A percentile compares a stretch with the other conserved stretches of the same genome.
Conservation (phyloP, 352 stramenopile genomes). For the Globisporangium orthogonon region DNA sequence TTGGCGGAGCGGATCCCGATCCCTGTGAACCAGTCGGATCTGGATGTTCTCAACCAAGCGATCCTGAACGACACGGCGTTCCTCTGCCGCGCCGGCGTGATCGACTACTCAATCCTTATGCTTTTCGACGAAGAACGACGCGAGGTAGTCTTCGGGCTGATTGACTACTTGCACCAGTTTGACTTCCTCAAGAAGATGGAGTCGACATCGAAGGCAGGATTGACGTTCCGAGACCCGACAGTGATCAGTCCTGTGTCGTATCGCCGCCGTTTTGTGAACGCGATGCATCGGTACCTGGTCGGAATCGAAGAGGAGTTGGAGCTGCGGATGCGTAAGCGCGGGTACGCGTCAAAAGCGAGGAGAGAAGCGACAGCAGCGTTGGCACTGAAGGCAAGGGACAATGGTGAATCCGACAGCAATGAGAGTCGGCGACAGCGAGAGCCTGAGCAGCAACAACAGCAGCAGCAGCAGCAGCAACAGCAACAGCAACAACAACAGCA, state of each 20-base stretch:
- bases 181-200: constrained; percentile 89
- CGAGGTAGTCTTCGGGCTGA: constrained; percentile 68
- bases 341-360: constrained; percentile 21
- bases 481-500: no score
- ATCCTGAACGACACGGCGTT: constrained; percentile 79
- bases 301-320: constrained; percentile 73
- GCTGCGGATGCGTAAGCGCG: constrained; percentile 55
- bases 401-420: background rate
- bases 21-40: constrained; percentile 53
- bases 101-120: constrained; percentile 85
- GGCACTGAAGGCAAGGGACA: background rate
- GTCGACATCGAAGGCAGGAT: constrained; percentile 78
- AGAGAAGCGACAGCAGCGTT: background rate
- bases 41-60: constrained; percentile 53
- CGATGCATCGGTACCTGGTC: constrained; percentile 78
- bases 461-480: no score
- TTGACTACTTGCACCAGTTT: constrained; percentile 87
- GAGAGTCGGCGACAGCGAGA: background rate
- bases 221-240: constrained; percentile 80
- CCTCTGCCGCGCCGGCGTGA: constrained; percentile 62
- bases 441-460: no score
- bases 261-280: constrained; percentile 73
- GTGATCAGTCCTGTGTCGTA: constrained; percentile 82
- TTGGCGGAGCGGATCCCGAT: constrained; percentile 76
- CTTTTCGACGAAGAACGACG: constrained; percentile 78